phyloP scores from a whole-genome alignment of 129 eudicot genomes.

The sunflower (Helianthus annuus) region HanXRQr2.0-SUNRISE NC_035443.2:9199945-9200444 shows the following conservation, averaged over 20 bases:
- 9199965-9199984: conserved; percentile 72
- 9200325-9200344: conserved; percentile 47
- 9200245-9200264: conserved; percentile 74
- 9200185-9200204: conserved; percentile 81
- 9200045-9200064: conserved; percentile 66
- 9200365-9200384: conserved; percentile 12
- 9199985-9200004: conserved; percentile 85
- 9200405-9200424: conserved; percentile 28
- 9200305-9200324: conserved; percentile 57
- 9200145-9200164: conserved; percentile 72
- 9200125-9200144: conserved; percentile 49
- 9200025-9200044: conserved; percentile 80
- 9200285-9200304: conserved; percentile 62
- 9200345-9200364: conserved; percentile 68
- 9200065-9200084: too few species aligned
- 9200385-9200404: conserved; percentile 66
- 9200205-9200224: conserved; percentile 59
- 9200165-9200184: conserved; percentile 61
- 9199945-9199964: conserved; percentile 23
- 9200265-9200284: conserved; percentile 87
- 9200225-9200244: conserved; percentile 68
- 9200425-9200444: conserved; percentile 56
- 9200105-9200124: conserved; percentile 41
- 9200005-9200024: conserved; percentile 97
- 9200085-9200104: conserved; percentile 40